These are phyloP conservation scores for Syzygium aromaticum DNA, from an alignment of 345 rosid genomes.

Conservation along the genomic window DNA sequence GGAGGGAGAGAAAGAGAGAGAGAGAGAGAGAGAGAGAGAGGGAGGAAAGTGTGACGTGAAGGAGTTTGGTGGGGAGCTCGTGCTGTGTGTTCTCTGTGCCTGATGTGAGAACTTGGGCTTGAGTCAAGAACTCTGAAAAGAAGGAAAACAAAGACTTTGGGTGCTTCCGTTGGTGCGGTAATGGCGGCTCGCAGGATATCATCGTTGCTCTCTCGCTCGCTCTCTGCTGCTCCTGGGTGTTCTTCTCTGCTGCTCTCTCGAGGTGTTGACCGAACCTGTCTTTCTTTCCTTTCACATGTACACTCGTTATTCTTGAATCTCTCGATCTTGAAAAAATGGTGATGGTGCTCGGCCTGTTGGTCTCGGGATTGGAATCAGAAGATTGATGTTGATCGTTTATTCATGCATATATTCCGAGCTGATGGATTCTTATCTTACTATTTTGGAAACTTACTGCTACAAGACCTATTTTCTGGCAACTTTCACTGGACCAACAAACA, in stretches of 20 bases:
- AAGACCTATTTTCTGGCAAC: not conserved
- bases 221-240: conserved; percentile 4
- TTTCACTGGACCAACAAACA: not conserved
- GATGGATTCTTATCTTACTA: not conserved
- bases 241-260: not conserved
- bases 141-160: not conserved
- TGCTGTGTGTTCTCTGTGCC: not conserved
- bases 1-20: not conserved
- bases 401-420: not conserved
- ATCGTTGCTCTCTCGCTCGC: conserved; percentile 40
- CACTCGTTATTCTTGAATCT: not conserved
- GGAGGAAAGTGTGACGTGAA: not conserved
- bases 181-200: conserved; percentile 27
- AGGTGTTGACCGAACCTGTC: not conserved
- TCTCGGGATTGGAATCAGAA: not conserved
- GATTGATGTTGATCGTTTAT: not conserved
- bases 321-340: not conserved
- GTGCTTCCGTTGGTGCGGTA: not conserved
- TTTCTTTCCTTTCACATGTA: not conserved
- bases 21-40: not conserved
- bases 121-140: not conserved
- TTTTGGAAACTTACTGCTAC: not conserved
- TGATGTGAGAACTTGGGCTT: not conserved
- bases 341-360: not conserved
- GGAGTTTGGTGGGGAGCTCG: not conserved